Conservation (phyloP, 176 grass and related monocot species). For the Dendrocalamus sinicus region DNA sequence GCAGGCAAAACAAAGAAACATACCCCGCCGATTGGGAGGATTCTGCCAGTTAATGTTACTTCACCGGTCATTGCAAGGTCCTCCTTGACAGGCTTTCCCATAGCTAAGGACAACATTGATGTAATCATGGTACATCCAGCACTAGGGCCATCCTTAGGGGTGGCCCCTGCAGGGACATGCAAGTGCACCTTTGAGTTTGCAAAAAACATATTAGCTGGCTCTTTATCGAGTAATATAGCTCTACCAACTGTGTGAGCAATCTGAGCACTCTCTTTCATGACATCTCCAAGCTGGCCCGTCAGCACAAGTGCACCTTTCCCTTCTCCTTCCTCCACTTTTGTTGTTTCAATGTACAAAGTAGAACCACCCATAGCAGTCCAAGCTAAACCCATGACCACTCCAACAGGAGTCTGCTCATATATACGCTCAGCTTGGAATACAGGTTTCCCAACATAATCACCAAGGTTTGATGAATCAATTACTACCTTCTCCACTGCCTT, state of each 20-base stretch:
- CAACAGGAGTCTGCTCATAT: conserved; percentile 88
- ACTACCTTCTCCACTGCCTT: conserved; percentile 66
- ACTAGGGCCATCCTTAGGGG: conserved; percentile 94
- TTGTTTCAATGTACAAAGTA: conserved; percentile 83
- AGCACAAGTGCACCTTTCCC: conserved; percentile 83
- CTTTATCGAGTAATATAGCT: conserved; percentile 75
- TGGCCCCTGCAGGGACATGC: conserved; percentile 90
- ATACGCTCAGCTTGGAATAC: conserved; percentile 96
- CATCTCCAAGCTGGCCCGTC: conserved; percentile 95
- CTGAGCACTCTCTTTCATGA: conserved; percentile 98
- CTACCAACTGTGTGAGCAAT: conserved; percentile 89
- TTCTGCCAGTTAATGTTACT: conserved; percentile 87
- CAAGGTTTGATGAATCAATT: conserved; percentile 71
- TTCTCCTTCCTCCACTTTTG: conserved; percentile 80
- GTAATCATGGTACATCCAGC: conserved; percentile 97
- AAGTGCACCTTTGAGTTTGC: conserved; percentile 82
- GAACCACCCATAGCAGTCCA: conserved; percentile 97
- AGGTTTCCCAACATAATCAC: conserved; percentile 92
- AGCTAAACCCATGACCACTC: conserved; percentile 97
- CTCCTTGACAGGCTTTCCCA: conserved; percentile 79
- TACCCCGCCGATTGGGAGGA: conserved; percentile 98
- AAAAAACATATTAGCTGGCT: conserved; percentile 74
- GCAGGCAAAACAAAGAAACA: conserved; percentile 32
- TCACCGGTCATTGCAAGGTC: conserved; percentile 95
- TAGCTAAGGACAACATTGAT: conserved; percentile 88